Evolutionary conservation across 495 filamentous ascomycete genomes (phyloP).

Genomic region (Pyronema omphalodes): DNA sequence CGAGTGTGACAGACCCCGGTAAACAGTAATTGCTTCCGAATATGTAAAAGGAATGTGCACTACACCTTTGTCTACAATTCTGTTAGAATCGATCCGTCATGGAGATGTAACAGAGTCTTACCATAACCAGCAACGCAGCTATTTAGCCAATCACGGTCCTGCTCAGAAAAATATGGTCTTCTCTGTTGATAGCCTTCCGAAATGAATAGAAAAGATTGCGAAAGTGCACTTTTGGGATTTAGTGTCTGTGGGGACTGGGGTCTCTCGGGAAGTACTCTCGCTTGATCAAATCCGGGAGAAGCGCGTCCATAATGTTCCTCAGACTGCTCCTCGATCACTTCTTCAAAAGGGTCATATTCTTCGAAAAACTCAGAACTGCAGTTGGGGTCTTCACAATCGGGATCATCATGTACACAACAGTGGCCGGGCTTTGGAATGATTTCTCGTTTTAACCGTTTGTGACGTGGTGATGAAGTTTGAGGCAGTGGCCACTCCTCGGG

Average conservation of each 20-base stretch:
- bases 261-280: no score
- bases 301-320: neutral
- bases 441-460: neutral
- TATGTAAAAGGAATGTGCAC: constrained; percentile 15
- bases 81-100: constrained; percentile 1
- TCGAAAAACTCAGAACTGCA: constrained; percentile 15
- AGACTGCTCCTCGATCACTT: neutral
- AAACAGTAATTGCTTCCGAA: constrained; percentile 3
- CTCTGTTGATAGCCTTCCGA: neutral
- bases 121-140: neutral
- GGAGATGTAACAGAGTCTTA: neutral
- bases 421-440: neutral
- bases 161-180: constrained; percentile 10
- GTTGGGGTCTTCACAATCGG: constrained; percentile 6
- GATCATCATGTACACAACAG: constrained; percentile 6
- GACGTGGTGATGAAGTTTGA: no score
- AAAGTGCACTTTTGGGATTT: no score
- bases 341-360: constrained; percentile 9
- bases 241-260: no score
- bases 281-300: no score
- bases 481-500: no score
- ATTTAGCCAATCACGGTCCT: constrained; percentile 1
- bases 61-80: neutral
- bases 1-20: neutral
- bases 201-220: no score